Percentiles rank a stretch among this genome's conserved stretches.
Evolutionary conservation across 805 yeast genomes (phyloP).

Genomic region (Yarrowia porcina): DNA sequence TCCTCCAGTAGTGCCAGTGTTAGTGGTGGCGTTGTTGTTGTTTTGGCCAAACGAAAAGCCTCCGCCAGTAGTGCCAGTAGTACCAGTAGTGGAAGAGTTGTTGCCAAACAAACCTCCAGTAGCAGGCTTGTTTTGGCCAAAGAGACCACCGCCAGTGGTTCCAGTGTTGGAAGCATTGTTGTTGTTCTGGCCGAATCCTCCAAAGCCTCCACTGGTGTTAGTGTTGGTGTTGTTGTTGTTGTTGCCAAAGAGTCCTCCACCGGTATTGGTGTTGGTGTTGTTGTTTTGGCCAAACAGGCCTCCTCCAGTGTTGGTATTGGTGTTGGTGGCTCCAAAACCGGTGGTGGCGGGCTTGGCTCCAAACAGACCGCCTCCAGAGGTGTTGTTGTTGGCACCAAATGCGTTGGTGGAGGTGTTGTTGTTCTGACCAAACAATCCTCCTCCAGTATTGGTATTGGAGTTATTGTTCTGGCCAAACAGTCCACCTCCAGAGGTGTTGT

Average conservation of each 20-base stretch:
- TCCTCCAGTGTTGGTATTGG: slow-evolving; percentile 25
- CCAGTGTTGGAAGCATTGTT: slow-evolving; percentile 23
- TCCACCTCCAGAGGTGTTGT: slow-evolving; percentile 30
- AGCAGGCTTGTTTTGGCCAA: slow-evolving; percentile 28
- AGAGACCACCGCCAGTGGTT: slow-evolving; percentile 30
- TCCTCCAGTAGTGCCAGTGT: slow-evolving; percentile 31
- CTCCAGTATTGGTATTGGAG: slow-evolving; percentile 26
- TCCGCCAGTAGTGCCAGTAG: slow-evolving; percentile 30
- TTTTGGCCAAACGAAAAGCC: slow-evolving; percentile 40
- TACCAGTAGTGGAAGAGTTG: slow-evolving; percentile 2
- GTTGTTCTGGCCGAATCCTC: slow-evolving; percentile 20
- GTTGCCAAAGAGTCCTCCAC: slow-evolving; percentile 29
- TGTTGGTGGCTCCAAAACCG: slow-evolving; percentile 30
- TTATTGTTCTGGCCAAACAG: slow-evolving; percentile 31
- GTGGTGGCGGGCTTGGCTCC: slow-evolving; percentile 25
- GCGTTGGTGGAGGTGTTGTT: slow-evolving; percentile 23
- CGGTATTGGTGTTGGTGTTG: slow-evolving; percentile 26
- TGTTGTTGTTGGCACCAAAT: slow-evolving; percentile 27
- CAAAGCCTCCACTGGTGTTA: slow-evolving; percentile 28
- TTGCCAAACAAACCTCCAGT: slow-evolving; percentile 33
- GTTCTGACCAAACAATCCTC: slow-evolving; percentile 30
- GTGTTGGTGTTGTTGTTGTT: slow-evolving; percentile 25
- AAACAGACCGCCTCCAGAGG: slow-evolving; percentile 30
- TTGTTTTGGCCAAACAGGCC: slow-evolving; percentile 31
- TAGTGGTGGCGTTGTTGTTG: slow-evolving; percentile 31